Conservation (phyloP, 768 basidiomycete genomes). For the Rhodotorula babjevae region DNA sequence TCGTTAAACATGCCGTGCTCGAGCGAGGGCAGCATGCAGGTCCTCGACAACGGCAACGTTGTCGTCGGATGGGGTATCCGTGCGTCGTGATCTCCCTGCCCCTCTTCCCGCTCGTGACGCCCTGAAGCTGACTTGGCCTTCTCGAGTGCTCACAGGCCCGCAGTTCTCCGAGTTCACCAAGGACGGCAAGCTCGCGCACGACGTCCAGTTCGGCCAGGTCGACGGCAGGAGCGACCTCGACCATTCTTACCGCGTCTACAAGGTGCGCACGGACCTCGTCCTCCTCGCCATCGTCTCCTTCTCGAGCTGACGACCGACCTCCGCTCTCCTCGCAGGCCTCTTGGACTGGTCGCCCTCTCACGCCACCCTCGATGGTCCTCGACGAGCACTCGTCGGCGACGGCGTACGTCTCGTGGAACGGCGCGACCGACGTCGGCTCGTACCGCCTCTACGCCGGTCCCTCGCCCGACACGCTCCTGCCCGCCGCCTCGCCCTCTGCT, state of each 20-base stretch:
- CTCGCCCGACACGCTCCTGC: not conserved
- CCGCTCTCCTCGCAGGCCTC: not conserved
- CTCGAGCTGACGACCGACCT: no score
- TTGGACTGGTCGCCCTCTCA: not conserved
- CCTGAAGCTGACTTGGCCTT: no score
- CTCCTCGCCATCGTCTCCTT: no score
- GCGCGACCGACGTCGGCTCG: not conserved
- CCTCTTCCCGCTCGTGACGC: no score
- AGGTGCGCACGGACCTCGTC: not conserved
- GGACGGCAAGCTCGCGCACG: not conserved
- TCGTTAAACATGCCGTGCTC: not conserved
- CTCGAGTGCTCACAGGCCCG: not conserved
- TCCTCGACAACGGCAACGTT: constrained; percentile 5
- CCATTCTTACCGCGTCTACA: constrained; percentile 11
- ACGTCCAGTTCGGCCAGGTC: constrained; percentile 2
- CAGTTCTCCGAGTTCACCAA: not conserved
- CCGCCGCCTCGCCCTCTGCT: not conserved
- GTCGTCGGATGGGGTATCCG: constrained; percentile 7
- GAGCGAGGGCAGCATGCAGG: constrained; percentile 13
- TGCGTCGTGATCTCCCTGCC: not conserved
- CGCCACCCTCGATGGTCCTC: not conserved
- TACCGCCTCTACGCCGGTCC: constrained; percentile 1
- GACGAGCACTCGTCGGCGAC: not conserved
- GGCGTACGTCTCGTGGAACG: constrained; percentile 5
- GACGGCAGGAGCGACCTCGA: not conserved